Conservation (phyloP, 768 basidiomycete genomes). For the Leucocoprinus sp. region DNA sequence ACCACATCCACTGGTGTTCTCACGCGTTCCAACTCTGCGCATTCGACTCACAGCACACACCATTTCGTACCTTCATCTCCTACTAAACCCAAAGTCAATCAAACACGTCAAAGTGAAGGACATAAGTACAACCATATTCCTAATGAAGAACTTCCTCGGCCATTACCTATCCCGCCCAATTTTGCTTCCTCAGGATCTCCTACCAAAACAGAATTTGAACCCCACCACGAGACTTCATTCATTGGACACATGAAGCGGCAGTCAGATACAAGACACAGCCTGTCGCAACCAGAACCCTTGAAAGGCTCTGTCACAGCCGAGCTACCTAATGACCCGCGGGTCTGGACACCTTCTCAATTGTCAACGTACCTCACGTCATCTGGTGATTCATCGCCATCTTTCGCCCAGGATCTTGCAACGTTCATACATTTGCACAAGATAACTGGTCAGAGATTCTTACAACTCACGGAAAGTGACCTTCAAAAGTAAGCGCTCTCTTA, state of each 20-base stretch:
- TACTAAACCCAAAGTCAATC: conserved; percentile 15
- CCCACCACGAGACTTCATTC: background rate
- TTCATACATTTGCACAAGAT: conserved; percentile 45
- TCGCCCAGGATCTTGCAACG: conserved; percentile 39
- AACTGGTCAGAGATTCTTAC: conserved; percentile 50
- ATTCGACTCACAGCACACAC: conserved; percentile 36
- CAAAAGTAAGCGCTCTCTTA: conserved; percentile 34
- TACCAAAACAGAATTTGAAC: conserved; percentile 10
- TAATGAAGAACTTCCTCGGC: conserved; percentile 22
- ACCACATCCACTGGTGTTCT: conserved; percentile 69
- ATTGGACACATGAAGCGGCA: conserved; percentile 14
- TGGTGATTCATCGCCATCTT: conserved; percentile 24
- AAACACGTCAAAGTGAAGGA: conserved; percentile 16
- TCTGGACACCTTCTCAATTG: conserved; percentile 55
- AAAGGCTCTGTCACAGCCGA: conserved; percentile 18
- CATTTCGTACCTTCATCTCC: conserved; percentile 17
- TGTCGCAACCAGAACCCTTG: conserved; percentile 12
- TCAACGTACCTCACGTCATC: conserved; percentile 36
- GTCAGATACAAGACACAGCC: conserved; percentile 33
- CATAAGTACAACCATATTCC: conserved; percentile 40
- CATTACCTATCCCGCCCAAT: conserved; percentile 40
- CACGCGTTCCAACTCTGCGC: conserved; percentile 38
- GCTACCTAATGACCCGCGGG: conserved; percentile 52
- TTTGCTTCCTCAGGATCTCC: conserved; percentile 16
- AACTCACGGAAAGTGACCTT: conserved; percentile 54